Evolutionary conservation across 495 filamentous ascomycete species (phyloP).

Genomic region (Penicillium salamii): DNA sequence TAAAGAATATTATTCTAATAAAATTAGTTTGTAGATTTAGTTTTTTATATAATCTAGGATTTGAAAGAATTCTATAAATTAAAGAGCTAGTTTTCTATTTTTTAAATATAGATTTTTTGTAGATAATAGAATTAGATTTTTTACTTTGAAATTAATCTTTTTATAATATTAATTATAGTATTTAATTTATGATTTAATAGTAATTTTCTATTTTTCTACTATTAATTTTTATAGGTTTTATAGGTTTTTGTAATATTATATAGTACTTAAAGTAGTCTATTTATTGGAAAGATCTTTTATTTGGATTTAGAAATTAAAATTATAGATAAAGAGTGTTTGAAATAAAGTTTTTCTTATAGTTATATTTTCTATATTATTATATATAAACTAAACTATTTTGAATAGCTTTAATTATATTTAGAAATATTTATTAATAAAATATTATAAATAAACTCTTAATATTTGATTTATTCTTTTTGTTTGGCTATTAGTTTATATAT

Average conservation of each 20-base stretch:
- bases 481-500: conserved; percentile 23
- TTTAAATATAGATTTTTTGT: background rate
- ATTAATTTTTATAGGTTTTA: too few species aligned
- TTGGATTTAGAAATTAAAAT: background rate
- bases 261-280: background rate
- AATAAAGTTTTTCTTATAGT: background rate
- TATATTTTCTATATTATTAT: conserved; percentile 1
- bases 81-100: background rate
- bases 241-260: background rate
- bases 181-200: too few species aligned
- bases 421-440: conserved; percentile 14
- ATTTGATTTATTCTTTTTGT: conserved; percentile 12
- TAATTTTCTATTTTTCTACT: too few species aligned
- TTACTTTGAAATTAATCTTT: too few species aligned
- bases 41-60: background rate
- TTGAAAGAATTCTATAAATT: background rate
- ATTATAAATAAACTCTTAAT: background rate
- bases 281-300: background rate
- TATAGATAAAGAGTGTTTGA: background rate
- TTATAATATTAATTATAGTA: too few species aligned
- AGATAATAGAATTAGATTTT: background rate
- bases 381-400: background rate
- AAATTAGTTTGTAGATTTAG: too few species aligned
- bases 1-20: too few species aligned
- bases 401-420: background rate